Evolutionary conservation across 2,329 filamentous ascomycete species (phyloP), one percentile per base, ranked within the genome.

Genomic region (Apiospora sp.): DNA sequence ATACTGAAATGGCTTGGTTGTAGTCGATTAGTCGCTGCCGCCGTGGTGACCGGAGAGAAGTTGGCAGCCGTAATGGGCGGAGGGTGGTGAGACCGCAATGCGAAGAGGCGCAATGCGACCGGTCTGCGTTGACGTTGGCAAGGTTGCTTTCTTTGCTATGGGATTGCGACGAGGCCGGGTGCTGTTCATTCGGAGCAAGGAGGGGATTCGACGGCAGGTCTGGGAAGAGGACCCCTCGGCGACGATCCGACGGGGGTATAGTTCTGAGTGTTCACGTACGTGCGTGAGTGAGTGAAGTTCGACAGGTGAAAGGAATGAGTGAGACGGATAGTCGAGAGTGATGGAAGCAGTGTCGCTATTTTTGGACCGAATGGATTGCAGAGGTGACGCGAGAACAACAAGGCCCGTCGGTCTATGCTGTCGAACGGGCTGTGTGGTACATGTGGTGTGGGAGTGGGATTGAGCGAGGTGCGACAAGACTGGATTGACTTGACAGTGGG

Each of bases 291-390:
- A 61, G 19, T 61, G 58, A 41, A 24, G 58, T 64, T 64, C 58
- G 58, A 41, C 58, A 64, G 58, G 58, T 41, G 58, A 64, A 64
- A 41, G 58, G 34, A 64, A n/a, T 14, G 58, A 37, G 58, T 64
- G 58, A 64, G 58, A 64, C 58, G 58, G 22, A 64, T n/a, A 41
- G 58, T 64, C 58, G 12, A 64, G 34, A 34, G 41, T 64, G 58
- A 64, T 64, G 58, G 58, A 64, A 41, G 19, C 58, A 41, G 58
- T 64, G 58, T 64, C 58, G 58, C 58, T 64, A 64, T 64, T 64
- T 64, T 64, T 64, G 58, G 58, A 64, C n/a, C 14, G 34, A 41
- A 41, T 41, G 58, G 58, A 41, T 41, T 64, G 58, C 34, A 37
- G 30, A 64, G 58, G 58, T 64, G 58, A 64, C 58, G 58, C 58